Conservation (phyloP, 441 rosid genomes). For the Bocquillonia castaneifolia region DNA sequence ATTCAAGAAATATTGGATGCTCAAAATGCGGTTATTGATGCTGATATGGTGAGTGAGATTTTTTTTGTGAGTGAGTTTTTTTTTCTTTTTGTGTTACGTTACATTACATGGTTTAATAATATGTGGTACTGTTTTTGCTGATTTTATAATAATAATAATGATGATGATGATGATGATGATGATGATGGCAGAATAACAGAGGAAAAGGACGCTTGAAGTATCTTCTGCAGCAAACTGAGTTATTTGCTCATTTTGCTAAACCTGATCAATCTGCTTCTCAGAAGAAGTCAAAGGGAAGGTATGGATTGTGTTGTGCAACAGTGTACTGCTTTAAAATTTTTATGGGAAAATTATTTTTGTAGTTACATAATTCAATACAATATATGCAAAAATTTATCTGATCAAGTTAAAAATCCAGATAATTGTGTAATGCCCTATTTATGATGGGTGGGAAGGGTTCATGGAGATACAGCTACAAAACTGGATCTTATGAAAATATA, state of each 20-base stretch:
- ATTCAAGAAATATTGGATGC: slow-evolving; percentile 84
- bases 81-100: too few relatives aligned
- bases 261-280: slow-evolving; percentile 65
- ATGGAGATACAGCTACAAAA: background rate
- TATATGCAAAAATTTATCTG: too few relatives aligned
- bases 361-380: background rate
- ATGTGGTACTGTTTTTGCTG: background rate
- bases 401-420: too few relatives aligned
- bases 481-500: background rate
- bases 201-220: slow-evolving; percentile 92
- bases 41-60: slow-evolving; percentile 64
- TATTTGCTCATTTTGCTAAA: slow-evolving; percentile 96
- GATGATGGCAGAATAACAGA: slow-evolving; percentile 58
- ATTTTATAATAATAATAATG: slow-evolving; percentile 17
- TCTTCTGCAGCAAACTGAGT: slow-evolving; percentile 93
- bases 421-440: too few relatives aligned
- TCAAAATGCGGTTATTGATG: slow-evolving; percentile 91
- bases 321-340: background rate
- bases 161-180: slow-evolving; percentile 19
- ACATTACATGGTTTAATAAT: too few relatives aligned
- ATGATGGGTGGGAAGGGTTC: too few relatives aligned
- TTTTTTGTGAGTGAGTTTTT: background rate
- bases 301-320: background rate
- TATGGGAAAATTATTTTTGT: background rate
- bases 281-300: slow-evolving; percentile 89